A percentile compares a stretch with the other conserved stretches of the same genome.
These are phyloP conservation scores for Copromyces sp. DNA, from an alignment of 495 filamentous ascomycete species.

Conservation along the genomic window DNA sequence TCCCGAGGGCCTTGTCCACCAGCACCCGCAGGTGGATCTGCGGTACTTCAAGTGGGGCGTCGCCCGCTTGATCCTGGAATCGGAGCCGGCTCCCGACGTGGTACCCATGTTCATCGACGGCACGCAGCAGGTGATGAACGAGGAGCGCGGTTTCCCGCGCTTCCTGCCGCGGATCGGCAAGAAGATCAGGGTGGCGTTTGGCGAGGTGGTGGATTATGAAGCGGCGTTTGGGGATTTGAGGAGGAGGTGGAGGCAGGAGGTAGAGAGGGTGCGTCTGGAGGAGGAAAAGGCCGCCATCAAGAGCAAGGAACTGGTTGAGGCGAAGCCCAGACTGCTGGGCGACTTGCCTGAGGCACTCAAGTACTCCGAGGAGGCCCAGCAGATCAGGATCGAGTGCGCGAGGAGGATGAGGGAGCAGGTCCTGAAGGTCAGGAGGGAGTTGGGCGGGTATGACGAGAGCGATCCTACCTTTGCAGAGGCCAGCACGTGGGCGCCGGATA, in stretches of 20 bases:
- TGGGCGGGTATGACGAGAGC: constrained; percentile 64
- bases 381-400: constrained; percentile 74
- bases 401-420: constrained; percentile 68
- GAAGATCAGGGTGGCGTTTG: constrained; percentile 64
- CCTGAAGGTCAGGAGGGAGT: constrained; percentile 55
- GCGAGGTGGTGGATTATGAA: constrained; percentile 51
- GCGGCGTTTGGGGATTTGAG: constrained; percentile 56
- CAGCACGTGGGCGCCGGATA: constrained; percentile 36
- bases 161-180: constrained; percentile 70
- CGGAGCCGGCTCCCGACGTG: constrained; percentile 69
- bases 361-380: constrained; percentile 60
- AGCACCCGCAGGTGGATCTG: constrained; percentile 66
- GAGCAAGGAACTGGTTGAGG: not conserved
- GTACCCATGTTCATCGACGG: constrained; percentile 94
- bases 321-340: not conserved
- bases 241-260: constrained; percentile 56
- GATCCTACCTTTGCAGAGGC: constrained; percentile 43
- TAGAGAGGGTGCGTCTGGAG: constrained; percentile 12
- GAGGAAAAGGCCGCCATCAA: not conserved
- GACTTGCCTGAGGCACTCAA: constrained; percentile 34
- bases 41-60: constrained; percentile 98
- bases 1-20: constrained; percentile 88
- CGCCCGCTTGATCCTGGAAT: constrained; percentile 77
- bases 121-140: constrained; percentile 74
- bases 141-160: constrained; percentile 65